Conservation (phyloP, 2,329 filamentous ascomycete species). For the Alternaria arborescens region DNA sequence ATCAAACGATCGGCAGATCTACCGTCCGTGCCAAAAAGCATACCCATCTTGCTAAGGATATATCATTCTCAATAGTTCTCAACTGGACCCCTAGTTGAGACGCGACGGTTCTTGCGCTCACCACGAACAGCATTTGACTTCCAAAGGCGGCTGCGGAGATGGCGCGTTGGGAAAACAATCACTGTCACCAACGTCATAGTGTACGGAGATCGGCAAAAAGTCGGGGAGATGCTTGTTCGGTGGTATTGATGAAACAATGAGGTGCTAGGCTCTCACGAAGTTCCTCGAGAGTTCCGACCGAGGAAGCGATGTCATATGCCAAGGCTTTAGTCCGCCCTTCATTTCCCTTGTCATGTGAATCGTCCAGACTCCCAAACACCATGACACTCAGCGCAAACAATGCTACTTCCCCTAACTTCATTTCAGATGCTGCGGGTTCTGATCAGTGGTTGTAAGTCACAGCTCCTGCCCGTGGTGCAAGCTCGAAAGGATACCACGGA, state of each 20-base stretch:
- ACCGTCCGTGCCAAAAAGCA: conserved; percentile 2
- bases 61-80: neutral
- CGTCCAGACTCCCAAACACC: neutral
- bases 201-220: neutral
- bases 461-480: neutral
- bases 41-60: neutral
- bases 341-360: conserved; percentile 4
- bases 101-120: neutral
- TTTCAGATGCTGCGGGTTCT: neutral
- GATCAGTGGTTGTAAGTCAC: neutral
- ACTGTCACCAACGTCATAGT: neutral
- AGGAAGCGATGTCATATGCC: conserved; percentile 5
- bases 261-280: neutral
- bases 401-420: neutral
- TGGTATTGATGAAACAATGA: conserved; percentile 13
- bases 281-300: neutral
- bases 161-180: no score
- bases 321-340: conserved; percentile 15
- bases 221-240: conserved; percentile 1
- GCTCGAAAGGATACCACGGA: neutral
- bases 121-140: neutral
- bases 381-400: neutral
- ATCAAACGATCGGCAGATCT: conserved; percentile 12
- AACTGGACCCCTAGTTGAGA: neutral
- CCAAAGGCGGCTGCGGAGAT: no score